Percentiles rank a stretch among this genome's conserved stretches.
Conservation (phyloP, 192 early-diverging fungal species). For the Coemansia aciculifera region DNA sequence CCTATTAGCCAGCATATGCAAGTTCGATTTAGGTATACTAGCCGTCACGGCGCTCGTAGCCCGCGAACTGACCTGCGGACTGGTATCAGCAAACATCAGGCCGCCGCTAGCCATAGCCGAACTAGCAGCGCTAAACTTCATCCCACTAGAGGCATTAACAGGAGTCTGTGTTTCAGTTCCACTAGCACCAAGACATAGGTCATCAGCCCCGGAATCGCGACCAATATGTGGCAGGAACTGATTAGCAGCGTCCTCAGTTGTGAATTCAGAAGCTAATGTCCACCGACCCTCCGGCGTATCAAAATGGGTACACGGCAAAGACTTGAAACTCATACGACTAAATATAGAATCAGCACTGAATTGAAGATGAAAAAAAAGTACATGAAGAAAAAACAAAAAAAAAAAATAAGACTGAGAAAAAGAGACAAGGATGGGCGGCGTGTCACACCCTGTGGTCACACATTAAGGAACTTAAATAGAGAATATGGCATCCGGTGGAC, state of each 20-base stretch:
- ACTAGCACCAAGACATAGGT: constrained; percentile 33
- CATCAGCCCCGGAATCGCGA: constrained; percentile 32
- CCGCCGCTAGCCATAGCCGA: constrained; percentile 34
- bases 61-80: not conserved
- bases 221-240: constrained; percentile 45
- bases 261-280: constrained; percentile 39
- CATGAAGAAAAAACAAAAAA: not conserved
- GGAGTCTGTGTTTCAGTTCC: constrained; percentile 7
- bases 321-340: not conserved
- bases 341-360: not conserved
- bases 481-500: too few species aligned
- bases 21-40: not conserved
- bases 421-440: too few species aligned
- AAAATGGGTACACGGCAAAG: constrained; percentile 20
- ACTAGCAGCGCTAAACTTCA: constrained; percentile 31
- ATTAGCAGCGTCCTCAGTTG: constrained; percentile 50
- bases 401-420: not conserved
- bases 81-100: constrained; percentile 28
- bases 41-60: not conserved
- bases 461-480: not conserved
- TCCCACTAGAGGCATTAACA: not conserved
- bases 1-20: constrained; percentile 24
- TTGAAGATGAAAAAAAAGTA: not conserved
- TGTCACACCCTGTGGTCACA: too few species aligned
- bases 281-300: constrained; percentile 54